Evolutionary conservation across 805 yeast genomes (phyloP).

Genomic region (Candida odintsovae): DNA sequence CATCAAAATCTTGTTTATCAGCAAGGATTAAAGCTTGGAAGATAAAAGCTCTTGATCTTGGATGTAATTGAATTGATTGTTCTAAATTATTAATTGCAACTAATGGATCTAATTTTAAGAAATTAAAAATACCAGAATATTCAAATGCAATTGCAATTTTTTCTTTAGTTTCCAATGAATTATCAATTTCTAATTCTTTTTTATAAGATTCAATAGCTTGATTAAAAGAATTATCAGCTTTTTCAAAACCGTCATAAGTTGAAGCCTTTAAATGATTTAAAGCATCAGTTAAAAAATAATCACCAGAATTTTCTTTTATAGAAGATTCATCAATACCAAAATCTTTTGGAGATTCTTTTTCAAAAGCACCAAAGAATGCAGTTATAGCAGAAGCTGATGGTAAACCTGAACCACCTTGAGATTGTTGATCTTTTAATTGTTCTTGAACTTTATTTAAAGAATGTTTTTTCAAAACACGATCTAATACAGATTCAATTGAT

Average conservation of each 20-base stretch:
- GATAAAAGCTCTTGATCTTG: conserved; percentile 79
- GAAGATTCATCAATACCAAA: conserved; percentile 38
- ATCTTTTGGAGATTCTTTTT: conserved; percentile 41
- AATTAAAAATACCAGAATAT: conserved; percentile 76
- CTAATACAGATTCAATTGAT: conserved; percentile 73
- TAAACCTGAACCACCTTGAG: conserved; percentile 32
- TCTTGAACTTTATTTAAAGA: conserved; percentile 68
- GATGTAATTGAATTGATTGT: conserved; percentile 56
- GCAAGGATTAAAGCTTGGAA: conserved; percentile 78
- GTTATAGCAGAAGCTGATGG: conserved; percentile 82
- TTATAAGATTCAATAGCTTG: conserved; percentile 51
- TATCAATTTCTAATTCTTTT: conserved; percentile 20
- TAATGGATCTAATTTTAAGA: conserved; percentile 68
- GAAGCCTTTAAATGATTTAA: conserved; percentile 47
- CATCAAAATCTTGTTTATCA: conserved; percentile 67
- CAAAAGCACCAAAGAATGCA: conserved; percentile 86
- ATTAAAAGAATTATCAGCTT: conserved; percentile 37
- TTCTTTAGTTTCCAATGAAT: conserved; percentile 25
- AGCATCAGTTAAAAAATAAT: conserved; percentile 60
- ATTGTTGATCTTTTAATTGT: conserved; percentile 35
- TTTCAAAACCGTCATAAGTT: conserved; percentile 31
- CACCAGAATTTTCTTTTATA: conserved; percentile 45
- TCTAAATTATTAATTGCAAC: conserved; percentile 60
- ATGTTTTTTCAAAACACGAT: conserved; percentile 77
- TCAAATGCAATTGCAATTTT: conserved; percentile 72